Base-by-base conservation (phyloP, 1,139 yeast genomes). In the Geotrichum carabidarum region DNA sequence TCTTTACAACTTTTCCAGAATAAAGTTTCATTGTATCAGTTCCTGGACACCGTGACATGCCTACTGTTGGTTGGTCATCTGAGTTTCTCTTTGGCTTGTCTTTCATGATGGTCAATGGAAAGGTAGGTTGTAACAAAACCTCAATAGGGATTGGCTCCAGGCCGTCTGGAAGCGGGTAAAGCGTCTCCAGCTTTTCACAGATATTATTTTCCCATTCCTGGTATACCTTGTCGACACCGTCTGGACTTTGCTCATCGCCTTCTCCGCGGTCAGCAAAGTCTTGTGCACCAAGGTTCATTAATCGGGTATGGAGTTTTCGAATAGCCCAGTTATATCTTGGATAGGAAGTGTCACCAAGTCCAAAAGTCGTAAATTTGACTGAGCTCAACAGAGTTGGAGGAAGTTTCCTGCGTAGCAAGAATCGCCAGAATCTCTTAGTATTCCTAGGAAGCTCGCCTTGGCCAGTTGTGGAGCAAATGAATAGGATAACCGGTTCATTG, bases 341-440 rank as follows among this genome's bases (percentile, higher is more conserved):
- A 66, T 93, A 93, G 1, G 95, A 85, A 0, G 96, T 84, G 67
- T 93, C 98, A n/a, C 99, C 99, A 1, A 94, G 72, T 0, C 99
- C 99, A 66, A 93, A 84, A 1, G 90, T 78, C 2, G 93, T 80
- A 60, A 90, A 76, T 34, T 74, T 68, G 12, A 88, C 65, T 65
- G 84, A 88, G 57, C 78, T 77, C 44, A 91, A 72, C 46, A 89
- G 72, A 1, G 61, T 54, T 0, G 61, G 44, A 0, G 95, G 93
- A 8, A 93, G 77, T 60, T 81, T 83, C 65, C 78, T 81, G 64
- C 80, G 80, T 58, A 89, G 78, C 59, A 93, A 69, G 58, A 85
- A 82, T 61, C 78, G 77, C 95, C 96, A 86, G 59, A 91, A 80
- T 55, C 76, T 77, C 59, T 77, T 74, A 1, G 86, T 84, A 66